Base-by-base conservation (phyloP, 2,329 filamentous ascomycete species). In the Coniochaeta pulveracea region DNA sequence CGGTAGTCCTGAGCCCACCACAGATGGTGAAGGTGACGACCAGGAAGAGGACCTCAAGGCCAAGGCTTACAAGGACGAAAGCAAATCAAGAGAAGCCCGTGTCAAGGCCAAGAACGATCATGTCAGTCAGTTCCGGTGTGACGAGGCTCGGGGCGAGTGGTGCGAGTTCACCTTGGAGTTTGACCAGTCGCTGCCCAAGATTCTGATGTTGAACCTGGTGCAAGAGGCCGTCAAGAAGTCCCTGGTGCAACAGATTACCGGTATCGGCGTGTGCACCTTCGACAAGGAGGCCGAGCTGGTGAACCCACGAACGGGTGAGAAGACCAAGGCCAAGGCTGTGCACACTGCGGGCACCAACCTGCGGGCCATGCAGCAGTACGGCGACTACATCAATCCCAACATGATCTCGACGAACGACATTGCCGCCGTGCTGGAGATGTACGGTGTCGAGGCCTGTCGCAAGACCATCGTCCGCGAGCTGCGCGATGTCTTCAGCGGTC, bases 391-490 rank as follows among this genome's bases (percentile, higher is more conserved):
- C 60, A 78, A 95, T 57, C 83, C 85, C 2, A 77, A 94, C 60
- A 74, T 71, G 35, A 79, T 94, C 48, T 77, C 82, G 57, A 95
- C 89, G 43, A 98, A 98, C 63, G 89, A 93, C 47, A 88, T 96
- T 43, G 79, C 79, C 22, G 76, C 86, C 23, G 83, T 96, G 55
- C 74, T 96, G 10, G 64, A 69, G 16, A 70, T 83, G 34, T 98
- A 96, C 54, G 91, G 91, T 43, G 86, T 98, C 4, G 91, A 98
- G 61, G 91, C 91, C 2, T 86, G 84, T 28, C 83, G 93, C 16
- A 77, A 71, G 42, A 84, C 77, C 43, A 96, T 98, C 49, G 81
- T 95, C 27, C 72, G 72, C 37, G 91, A 98, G 61, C 74, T 98
- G 50, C 72, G 76, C 35, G 72, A 70, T 26, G 89, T 98, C 41